These are phyloP conservation scores for Neoscytalidium dimidiatum DNA, from an alignment of 2,329 filamentous ascomycete genomes.

Conservation along the genomic window DNA sequence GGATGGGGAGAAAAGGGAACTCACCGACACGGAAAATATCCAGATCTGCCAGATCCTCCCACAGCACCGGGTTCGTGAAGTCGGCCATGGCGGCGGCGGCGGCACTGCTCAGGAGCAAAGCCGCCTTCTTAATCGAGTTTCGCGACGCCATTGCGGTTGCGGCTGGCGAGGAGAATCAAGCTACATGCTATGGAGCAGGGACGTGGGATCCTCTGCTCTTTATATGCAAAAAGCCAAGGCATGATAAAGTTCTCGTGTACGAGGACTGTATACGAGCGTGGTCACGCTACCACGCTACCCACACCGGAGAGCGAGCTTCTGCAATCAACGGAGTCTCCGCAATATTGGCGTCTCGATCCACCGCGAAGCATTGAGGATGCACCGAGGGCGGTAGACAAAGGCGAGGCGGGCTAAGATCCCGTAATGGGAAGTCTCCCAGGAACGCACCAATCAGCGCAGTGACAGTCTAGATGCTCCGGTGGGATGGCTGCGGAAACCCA, in stretches of 20 bases:
- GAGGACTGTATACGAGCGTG: background rate
- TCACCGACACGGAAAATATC: slow-evolving; percentile 58
- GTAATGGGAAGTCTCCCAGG: background rate
- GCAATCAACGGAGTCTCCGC: background rate
- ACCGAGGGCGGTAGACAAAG: background rate
- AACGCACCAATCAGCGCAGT: background rate
- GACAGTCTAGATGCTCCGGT: background rate
- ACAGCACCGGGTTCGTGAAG: slow-evolving; percentile 57
- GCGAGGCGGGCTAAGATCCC: background rate
- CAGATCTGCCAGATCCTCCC: slow-evolving; percentile 57
- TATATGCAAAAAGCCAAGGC: background rate
- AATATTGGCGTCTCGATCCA: background rate
- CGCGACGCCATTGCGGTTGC: background rate
- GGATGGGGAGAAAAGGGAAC: no score
- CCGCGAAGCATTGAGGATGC: background rate
- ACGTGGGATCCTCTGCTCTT: background rate
- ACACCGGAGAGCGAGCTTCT: background rate
- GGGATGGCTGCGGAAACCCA: background rate
- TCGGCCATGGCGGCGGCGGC: slow-evolving; percentile 17
- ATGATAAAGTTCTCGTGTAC: background rate
- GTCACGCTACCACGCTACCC: background rate
- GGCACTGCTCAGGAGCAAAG: background rate
- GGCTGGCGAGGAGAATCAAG: background rate
- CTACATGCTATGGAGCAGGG: background rate
- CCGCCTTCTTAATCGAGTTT: background rate